Base-by-base conservation (phyloP, 805 yeast species). In the Monosporozyma solicola region DNA sequence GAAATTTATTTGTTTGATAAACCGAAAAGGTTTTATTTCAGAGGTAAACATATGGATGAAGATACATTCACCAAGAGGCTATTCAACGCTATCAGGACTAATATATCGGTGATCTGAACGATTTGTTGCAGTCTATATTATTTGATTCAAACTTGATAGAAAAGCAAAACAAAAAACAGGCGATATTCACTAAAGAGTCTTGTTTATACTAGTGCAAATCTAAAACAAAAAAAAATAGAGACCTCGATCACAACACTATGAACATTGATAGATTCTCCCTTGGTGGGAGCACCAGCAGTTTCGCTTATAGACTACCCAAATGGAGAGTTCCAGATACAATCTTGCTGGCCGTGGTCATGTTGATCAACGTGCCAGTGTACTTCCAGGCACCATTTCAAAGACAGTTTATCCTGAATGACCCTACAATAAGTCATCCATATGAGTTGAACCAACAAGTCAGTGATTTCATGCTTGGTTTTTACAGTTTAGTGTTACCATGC, bases 361-460 rank as follows among this genome's bases (percentile, higher is more conserved):
- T 69, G 3, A 29, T 71, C 7, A 71, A 69, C 51, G 51, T 60
- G n/a, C 67, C 72, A 6, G 66, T 70, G 9, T 67, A 68, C 46
- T 56, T 61, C 31, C 62, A 63, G 41, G 62, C 72, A 37, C 97
- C 97, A 1, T 86, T 85, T 64, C 80, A 87, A 64, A 76, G 96
- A 61, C 88, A 84, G 61, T 92, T 92, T 65, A 77, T 73, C 50
- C 69, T 91, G 52, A 82, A 83, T 63, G 97, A 92, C 70, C 65
- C 82, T 44, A 79, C 92, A 0, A 80, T 92, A 41, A 80, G 83
- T 50, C 95, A 88, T 67, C 97, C 97, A 1, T 83, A 78, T 66
- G 85, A 95, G 0, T 80, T 79, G 48, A 75, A 72, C 16, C 95
- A 92, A 68, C 75, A 87, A 25, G 95, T 92, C 2, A 73, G 84